Base-by-base conservation (phyloP, 2,329 filamentous ascomycete species). In the Paradendryphiella salina region DNA sequence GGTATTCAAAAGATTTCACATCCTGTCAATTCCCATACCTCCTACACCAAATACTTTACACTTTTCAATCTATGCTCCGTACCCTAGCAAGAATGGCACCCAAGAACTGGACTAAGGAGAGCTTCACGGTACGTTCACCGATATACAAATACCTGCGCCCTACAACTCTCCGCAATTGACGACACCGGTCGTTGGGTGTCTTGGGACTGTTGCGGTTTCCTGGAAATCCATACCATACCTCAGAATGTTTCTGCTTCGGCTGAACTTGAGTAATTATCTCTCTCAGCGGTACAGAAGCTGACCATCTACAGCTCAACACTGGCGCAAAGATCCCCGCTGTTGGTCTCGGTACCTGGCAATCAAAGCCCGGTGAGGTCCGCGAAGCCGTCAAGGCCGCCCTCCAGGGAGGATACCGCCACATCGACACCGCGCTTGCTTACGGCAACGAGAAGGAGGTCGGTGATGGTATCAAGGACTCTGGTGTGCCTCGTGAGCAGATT, bases 331-430 rank as follows among this genome's bases (percentile, higher is more conserved):
- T 94, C 54, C 87, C 88, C 49, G 85, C 85, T 62, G 74, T 92
- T 59, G 88, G 88, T 54, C 80, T 92, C 37, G 89, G 89, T 49
- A 92, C 89, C 48, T 92, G 88, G 88, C 87, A 90, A 68, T 89
- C 88, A 40, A 72, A 80, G 65, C 85, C 86, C 48, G 82, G 82
- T 60, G 81, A 89, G 73, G 87, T 90, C 48, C 79, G 82, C 61
- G 76, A 82, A 45, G 89, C 89, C 46, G 89, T 93, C 58, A 84
- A 88, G 73, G 78, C 78, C 29, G 88, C 88, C 20, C 79, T 91
- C 21, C 78, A 78, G 54, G 75, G 77, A 35, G 88, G 88, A 52
- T 91, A 91, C 76, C 82, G 86, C 31, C 87, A 90, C 75, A 87
- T 90, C 69, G 86, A 89, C 75, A 89, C 87, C 35, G 87, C 89